A percentile compares a stretch with the other conserved stretches of the same genome.
These are phyloP conservation scores for Exophiala sp. DNA, from an alignment of 2,329 filamentous ascomycete species.

Conservation along the genomic window DNA sequence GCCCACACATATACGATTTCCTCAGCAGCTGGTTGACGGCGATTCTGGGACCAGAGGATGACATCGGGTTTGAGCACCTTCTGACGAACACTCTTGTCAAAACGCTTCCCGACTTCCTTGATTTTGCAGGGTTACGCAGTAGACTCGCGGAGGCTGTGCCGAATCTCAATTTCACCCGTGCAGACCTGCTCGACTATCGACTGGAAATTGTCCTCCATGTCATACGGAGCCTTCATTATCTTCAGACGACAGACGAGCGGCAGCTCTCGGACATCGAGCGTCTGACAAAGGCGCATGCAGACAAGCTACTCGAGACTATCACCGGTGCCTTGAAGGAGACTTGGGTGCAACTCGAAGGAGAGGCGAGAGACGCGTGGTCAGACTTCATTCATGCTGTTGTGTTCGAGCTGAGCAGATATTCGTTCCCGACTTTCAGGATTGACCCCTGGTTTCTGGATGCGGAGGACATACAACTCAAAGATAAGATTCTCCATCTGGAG, in stretches of 20 bases:
- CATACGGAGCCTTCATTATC: conserved; percentile 13
- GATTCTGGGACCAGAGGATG: conserved; percentile 7
- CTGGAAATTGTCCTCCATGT: conserved; percentile 17
- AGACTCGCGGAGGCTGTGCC: conserved; percentile 2
- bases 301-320: conserved; percentile 16
- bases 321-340: conserved; percentile 11
- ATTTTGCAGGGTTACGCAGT: conserved; percentile 8
- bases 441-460: conserved; percentile 13
- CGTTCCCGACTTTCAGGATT: conserved; percentile 12
- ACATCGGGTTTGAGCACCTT: conserved; percentile 17
- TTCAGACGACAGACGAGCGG: conserved; percentile 3
- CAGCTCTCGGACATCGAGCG: neutral
- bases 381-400: conserved; percentile 17
- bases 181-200: conserved; percentile 16
- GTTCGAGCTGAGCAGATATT: conserved; percentile 16
- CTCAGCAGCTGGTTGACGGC: conserved; percentile 13
- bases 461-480: conserved; percentile 1
- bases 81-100: conserved; percentile 17
- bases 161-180: conserved; percentile 1
- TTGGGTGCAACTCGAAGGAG: conserved; percentile 5
- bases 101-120: conserved; percentile 10
- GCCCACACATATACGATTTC: conserved; percentile 10
- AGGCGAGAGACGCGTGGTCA: conserved; percentile 9
- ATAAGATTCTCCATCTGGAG: conserved; percentile 9
- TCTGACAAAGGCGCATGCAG: conserved; percentile 8